These are phyloP conservation scores for Aspergillus flavus DNA, from an alignment of 2,329 filamentous ascomycete species.

Conservation along the genomic window DNA sequence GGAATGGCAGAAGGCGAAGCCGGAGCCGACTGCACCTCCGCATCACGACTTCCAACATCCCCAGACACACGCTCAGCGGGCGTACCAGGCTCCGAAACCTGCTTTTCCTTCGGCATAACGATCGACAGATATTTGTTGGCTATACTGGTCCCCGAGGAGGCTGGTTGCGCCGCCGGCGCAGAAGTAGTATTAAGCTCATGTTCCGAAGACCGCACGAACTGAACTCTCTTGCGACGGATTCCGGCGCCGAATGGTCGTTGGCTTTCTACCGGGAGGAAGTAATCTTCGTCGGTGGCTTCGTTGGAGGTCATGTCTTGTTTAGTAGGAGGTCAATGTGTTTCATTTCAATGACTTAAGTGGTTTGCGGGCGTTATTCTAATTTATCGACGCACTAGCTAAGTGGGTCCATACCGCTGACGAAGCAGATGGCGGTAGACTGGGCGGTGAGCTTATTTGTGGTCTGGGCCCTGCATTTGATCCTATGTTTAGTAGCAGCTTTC, in stretches of 20 bases:
- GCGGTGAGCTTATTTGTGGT: background rate
- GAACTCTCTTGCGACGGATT: slow-evolving; percentile 62
- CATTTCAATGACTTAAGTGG: background rate
- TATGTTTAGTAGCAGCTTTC: background rate
- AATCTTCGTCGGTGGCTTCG: slow-evolving; percentile 56
- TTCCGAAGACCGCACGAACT: slow-evolving; percentile 59
- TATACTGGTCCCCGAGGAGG: slow-evolving; percentile 29
- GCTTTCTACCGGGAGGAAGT: slow-evolving; percentile 60
- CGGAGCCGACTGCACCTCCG: slow-evolving; percentile 8
- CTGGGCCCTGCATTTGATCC: background rate
- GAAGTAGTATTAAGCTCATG: slow-evolving; percentile 37
- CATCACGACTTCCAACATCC: background rate
- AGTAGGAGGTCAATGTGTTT: slow-evolving; percentile 17
- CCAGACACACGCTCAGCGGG: background rate
- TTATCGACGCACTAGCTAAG: background rate
- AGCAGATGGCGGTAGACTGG: background rate
- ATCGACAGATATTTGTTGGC: slow-evolving; percentile 51
- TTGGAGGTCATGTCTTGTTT: slow-evolving; percentile 18
- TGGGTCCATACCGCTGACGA: background rate
- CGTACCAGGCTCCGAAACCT: background rate
- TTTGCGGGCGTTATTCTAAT: background rate
- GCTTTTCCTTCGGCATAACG: slow-evolving; percentile 38
- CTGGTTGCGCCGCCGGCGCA: slow-evolving; percentile 10
- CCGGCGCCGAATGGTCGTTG: slow-evolving; percentile 65
- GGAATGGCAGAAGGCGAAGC: slow-evolving; percentile 12